Evolutionary conservation across 2,329 filamentous ascomycete species (phyloP), one percentile per base, ranked within the genome.

Genomic region (Apiospora saccharicola): DNA sequence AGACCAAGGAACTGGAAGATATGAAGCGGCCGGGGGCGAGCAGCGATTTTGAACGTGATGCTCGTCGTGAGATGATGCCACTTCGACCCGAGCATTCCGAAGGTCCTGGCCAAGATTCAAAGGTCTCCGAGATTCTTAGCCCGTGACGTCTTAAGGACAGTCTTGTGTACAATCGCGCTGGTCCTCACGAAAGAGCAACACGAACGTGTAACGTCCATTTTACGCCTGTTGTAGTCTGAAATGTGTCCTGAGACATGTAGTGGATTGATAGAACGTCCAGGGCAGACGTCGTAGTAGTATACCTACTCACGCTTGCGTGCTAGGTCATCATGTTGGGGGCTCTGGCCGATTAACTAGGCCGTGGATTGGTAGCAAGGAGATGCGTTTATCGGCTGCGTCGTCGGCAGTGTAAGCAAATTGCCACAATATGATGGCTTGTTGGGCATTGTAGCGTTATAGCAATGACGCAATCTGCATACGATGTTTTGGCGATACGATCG

Each of bases 171-270:
- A 41, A 2, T 10, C 37, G 10, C 37, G 37, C 6, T 41, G 37
- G 37, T 41, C 37, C 37, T 1, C 37, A 10, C 37, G 37, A 41
- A 41, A 10, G 10, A 41, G 37, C 37, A 41, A 41, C 37, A 41
- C 8, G 37, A 41, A 41, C 10, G 37, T 41, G 37, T 10, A 10
- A 5, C 7, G 1, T 41, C 10, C 37, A 41, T 41, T 41, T 1
- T 8, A 41, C 7, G 37, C 37, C 6, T 41, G 37, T 30, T 30
- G 26, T 30, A 30, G 26, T 30, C 26, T 30, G 14, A 44, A 24
- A n/a, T 72, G n/a, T 43, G 61, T 24, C 5, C 8, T 77, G 76
- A 10, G 72, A 70, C 22, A 81, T 34, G 3, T 77, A 77, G 34
- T 47, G 68, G n/a, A 72, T 53, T 22, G 72, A 22, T 24, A 37